Evolutionary conservation across 768 basidiomycete genomes (phyloP), one percentile per base, ranked within the genome.

Genomic region (Kwoniella europaea): DNA sequence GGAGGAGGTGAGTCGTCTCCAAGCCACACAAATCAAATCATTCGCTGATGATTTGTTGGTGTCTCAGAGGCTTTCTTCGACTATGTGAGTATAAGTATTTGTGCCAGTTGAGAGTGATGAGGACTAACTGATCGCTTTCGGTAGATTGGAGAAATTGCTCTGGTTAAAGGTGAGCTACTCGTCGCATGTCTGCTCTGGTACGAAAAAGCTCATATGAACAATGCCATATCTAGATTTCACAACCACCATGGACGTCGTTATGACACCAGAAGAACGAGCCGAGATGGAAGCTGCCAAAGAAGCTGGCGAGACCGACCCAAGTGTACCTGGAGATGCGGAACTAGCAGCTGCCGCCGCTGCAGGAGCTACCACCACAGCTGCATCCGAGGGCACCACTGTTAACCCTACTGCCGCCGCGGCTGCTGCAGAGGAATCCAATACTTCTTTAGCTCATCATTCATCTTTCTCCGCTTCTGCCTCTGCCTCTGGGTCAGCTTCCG

Each of bases 81-180:
- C 82, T 94, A 93, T 79, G 93, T 95, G 83, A 83, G 93, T 87
- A 16, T 2, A 6, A 2, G 24, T 41, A 41, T 3, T 18, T n/a
- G 20, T 43, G 35, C n/a, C 1, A 43, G n/a, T 5, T 6, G 44
- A 35, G 24, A 3, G 18, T 12, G 43, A 5, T 18, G 15, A 5
- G 4, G 42, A 35, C 35, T 61, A 44, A 43, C 10, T 43, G 65
- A 71, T 65, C 64, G 78, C 80, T 63, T 74, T 42, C 24, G 29
- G 56, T 67, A 97, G 95, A 96, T 98, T 72, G 96, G 96, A 68
- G 96, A 98, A 86, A 95, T 99, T 65, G 91, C 91, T 6, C 87
- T 98, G 50, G 93, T 97, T 89, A 98, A 94, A 81, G 93, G 79
- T 80, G 18, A 57, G 71, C 67, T 61, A 35, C 7, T 6, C 35